A percentile compares a stretch with the other conserved stretches of the same genome.
Conservation (phyloP, 2,329 filamentous ascomycete genomes). For the Ceratocystiopsis brevicomis region DNA sequence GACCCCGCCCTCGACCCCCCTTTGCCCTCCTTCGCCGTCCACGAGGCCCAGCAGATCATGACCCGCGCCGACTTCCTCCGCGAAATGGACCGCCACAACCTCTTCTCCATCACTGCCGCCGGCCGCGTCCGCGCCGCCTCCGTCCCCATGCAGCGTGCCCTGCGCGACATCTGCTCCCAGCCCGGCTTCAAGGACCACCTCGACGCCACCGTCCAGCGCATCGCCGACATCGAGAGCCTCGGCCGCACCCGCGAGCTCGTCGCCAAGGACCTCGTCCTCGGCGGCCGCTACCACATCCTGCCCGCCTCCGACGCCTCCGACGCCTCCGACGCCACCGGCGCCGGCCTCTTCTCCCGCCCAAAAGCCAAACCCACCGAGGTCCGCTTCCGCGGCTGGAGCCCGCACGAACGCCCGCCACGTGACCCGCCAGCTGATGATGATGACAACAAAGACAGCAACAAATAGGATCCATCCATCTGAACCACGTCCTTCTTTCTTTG, state of each 20-base stretch:
- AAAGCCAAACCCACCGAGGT: conserved; percentile 3
- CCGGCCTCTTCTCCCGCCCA: neutral
- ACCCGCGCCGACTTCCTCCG: conserved; percentile 90
- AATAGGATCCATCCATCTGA: too few relatives aligned
- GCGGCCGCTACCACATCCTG: conserved; percentile 56
- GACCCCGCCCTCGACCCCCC: conserved; percentile 22
- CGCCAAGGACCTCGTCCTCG: conserved; percentile 79
- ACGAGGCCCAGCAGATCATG: conserved; percentile 80
- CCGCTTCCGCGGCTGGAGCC: conserved; percentile 9
- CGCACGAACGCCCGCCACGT: conserved; percentile 7
- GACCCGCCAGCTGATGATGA: conserved; percentile 2
- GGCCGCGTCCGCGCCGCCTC: conserved; percentile 82
- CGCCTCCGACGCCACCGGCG: conserved; percentile 1
- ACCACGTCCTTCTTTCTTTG: too few relatives aligned
- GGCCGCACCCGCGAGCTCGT: conserved; percentile 88
- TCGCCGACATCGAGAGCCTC: conserved; percentile 80
- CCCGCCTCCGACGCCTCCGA: neutral
- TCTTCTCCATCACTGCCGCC: conserved; percentile 80
- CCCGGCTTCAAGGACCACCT: conserved; percentile 68
- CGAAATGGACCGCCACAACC: conserved; percentile 77
- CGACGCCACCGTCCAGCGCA: conserved; percentile 65
- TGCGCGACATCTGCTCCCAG: conserved; percentile 60
- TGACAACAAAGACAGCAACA: neutral
- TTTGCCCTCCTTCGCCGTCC: conserved; percentile 62
- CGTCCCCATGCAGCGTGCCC: conserved; percentile 90